Evolutionary conservation across 2,329 filamentous ascomycete species (phyloP).

Genomic region (Lachnellula cervina): DNA sequence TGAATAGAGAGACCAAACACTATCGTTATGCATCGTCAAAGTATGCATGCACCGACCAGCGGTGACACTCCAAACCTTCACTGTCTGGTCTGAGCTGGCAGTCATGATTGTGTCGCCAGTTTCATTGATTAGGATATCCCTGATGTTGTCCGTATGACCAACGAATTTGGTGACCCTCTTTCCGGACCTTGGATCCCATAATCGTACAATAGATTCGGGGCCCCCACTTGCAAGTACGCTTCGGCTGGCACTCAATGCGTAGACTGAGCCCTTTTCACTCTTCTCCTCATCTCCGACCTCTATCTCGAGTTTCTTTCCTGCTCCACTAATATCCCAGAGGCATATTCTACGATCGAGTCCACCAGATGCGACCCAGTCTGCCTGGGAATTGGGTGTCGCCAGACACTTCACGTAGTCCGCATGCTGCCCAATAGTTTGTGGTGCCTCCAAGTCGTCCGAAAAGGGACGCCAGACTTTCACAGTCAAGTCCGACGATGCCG

Average conservation of each 20-base stretch:
- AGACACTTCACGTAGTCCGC: conserved; percentile 96
- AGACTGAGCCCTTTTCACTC: conserved; percentile 88
- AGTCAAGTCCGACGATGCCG: conserved; percentile 68
- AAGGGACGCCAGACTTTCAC: conserved; percentile 76
- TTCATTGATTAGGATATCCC: conserved; percentile 84
- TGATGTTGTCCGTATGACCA: conserved; percentile 90
- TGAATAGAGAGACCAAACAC: conserved; percentile 93
- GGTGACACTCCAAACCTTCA: conserved; percentile 97
- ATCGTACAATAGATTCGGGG: conserved; percentile 83
- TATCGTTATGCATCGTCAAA: conserved; percentile 97
- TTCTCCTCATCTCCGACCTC: conserved; percentile 79
- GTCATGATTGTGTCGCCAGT: conserved; percentile 89
- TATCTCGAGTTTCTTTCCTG: conserved; percentile 81
- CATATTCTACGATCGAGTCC: conserved; percentile 89
- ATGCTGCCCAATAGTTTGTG: conserved; percentile 83
- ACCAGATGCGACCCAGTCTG: conserved; percentile 88
- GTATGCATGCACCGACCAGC: conserved; percentile 97
- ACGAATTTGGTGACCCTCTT: conserved; percentile 94
- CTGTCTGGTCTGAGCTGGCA: conserved; percentile 90
- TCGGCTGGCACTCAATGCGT: conserved; percentile 76
- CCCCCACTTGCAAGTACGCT: conserved; percentile 87
- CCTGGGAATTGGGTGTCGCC: conserved; percentile 65
- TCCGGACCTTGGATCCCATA: conserved; percentile 87
- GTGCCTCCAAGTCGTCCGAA: conserved; percentile 57
- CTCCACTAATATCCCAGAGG: conserved; percentile 88